Evolutionary conservation across 2,329 filamentous ascomycete genomes (phyloP), one percentile per base, ranked within the genome.

Genomic region (Phialocephala subalpina): DNA sequence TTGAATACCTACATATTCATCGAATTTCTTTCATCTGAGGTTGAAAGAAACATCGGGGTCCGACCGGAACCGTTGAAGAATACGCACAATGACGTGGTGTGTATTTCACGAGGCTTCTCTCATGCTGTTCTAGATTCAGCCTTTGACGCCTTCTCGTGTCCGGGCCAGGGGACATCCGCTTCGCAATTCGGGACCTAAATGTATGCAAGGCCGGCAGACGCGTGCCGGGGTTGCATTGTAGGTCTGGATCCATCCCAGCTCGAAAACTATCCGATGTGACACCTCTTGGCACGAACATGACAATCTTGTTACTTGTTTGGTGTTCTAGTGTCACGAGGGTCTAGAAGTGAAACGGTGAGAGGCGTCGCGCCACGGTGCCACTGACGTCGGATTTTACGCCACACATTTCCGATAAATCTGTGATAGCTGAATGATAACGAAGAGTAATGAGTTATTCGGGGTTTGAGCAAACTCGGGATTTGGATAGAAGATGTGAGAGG

Each of bases 401-500:
- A 53, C 25, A 27, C 7, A n/a, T 12, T 18, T 18, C 27, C 14
- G 11, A 33, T 1, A 53, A 16, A 29, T 29, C 14, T 33, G 38
- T 25, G 20, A 33, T 29, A 18, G 49, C 49, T 29, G 49, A 53
- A 53, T 18, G 27, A 53, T 53, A 53, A 53, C 49, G n/a, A 53
- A 27, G 25, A 53, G 22, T 16, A 53, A 8, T 18, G 14, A 5
- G 22, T n/a, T n/a, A 4, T 6, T 53, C 49, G 49, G 49, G 49
- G 27, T 53, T 53, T 53, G 49, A 29, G n/a, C 16, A 25, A 27
- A 33, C 14, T 14, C 49, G 49, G 49, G 49, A 33, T 53, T 12
- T 53, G 49, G 11, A 7, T 33, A 53, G 45, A 20, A 42, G 45
- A 14, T 49, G 20, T 53, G 25, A 25, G 27, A 53, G 18, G 27